Conservation (phyloP, 495 filamentous ascomycete genomes). For the Pyrenula aspistea region DNA sequence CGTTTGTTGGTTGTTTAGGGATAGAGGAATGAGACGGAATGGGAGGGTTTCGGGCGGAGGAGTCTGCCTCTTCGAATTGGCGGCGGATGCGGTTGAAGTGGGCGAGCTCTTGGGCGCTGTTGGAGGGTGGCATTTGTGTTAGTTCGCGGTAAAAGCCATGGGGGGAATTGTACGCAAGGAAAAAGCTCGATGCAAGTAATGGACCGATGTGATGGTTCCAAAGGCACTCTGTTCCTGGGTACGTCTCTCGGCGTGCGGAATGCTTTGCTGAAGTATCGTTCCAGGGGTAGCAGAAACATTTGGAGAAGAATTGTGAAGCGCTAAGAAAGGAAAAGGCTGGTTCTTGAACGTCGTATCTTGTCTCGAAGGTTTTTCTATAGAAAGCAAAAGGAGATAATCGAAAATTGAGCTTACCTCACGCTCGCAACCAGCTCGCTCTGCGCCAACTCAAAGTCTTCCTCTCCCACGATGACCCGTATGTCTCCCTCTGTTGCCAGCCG, state of each 20-base stretch:
- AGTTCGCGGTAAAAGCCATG: not conserved
- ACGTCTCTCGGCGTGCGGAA: no score
- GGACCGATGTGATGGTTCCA: no score
- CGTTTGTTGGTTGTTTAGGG: not conserved
- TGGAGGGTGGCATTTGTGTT: conserved; percentile 2
- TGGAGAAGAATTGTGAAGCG: not conserved
- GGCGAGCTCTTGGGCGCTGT: conserved; percentile 75
- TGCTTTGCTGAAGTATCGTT: no score
- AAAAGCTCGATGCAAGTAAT: no score
- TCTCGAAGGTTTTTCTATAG: not conserved
- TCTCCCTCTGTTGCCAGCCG: conserved; percentile 76
- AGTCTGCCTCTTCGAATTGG: conserved; percentile 56
- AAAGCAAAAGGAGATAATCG: not conserved
- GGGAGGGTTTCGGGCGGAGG: not conserved
- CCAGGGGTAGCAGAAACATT: no score
- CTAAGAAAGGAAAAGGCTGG: no score
- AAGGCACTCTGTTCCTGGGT: no score
- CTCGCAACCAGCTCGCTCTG: conserved; percentile 77
- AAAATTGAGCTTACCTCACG: conserved; percentile 46
- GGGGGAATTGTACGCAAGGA: no score
- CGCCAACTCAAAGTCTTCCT: conserved; percentile 74
- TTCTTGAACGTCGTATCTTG: no score
- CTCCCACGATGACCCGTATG: conserved; percentile 71
- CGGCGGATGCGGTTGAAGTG: conserved; percentile 81
- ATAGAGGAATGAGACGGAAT: not conserved